Evolutionary conservation across 768 basidiomycete genomes (phyloP).

Genomic region (Leccinum variicolor): DNA sequence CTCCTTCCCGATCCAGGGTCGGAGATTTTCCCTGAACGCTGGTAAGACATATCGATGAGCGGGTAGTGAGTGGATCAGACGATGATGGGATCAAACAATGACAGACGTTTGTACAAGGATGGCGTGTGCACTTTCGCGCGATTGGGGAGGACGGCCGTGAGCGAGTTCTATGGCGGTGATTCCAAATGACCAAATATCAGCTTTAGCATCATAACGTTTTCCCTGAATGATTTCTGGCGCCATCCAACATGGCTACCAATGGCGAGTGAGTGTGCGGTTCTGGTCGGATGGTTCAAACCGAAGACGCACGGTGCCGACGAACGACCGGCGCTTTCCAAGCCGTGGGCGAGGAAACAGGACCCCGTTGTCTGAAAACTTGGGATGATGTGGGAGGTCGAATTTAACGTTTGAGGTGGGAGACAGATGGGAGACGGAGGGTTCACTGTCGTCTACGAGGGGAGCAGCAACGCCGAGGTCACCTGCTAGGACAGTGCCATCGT

Average conservation of each 20-base stretch:
- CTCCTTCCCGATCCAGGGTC: constrained; percentile 68
- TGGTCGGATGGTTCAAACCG: neutral
- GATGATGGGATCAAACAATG: neutral
- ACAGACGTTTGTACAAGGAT: constrained; percentile 74
- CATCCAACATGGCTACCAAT: constrained; percentile 86
- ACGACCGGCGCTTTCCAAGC: constrained; percentile 81
- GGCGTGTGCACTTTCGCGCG: constrained; percentile 66
- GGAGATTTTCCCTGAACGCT: constrained; percentile 80
- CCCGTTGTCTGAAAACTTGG: neutral
- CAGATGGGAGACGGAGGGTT: constrained; percentile 33
- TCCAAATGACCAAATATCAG: constrained; percentile 96
- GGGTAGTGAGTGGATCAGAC: neutral
- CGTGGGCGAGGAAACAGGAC: constrained; percentile 33
- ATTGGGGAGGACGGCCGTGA: constrained; percentile 84
- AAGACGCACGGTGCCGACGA: constrained; percentile 79
- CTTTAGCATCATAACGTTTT: constrained; percentile 76
- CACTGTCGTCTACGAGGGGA: constrained; percentile 67
- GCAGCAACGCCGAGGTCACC: constrained; percentile 94
- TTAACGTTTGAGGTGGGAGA: constrained; percentile 32
- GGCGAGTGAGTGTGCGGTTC: neutral
- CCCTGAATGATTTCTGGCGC: constrained; percentile 91
- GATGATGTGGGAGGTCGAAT: constrained; percentile 30
- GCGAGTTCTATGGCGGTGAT: constrained; percentile 92
- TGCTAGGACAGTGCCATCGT: constrained; percentile 84
- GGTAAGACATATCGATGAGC: constrained; percentile 1